Evolutionary conservation across 2,329 filamentous ascomycete species (phyloP).

Genomic region (Trematosphaeria pertusa): DNA sequence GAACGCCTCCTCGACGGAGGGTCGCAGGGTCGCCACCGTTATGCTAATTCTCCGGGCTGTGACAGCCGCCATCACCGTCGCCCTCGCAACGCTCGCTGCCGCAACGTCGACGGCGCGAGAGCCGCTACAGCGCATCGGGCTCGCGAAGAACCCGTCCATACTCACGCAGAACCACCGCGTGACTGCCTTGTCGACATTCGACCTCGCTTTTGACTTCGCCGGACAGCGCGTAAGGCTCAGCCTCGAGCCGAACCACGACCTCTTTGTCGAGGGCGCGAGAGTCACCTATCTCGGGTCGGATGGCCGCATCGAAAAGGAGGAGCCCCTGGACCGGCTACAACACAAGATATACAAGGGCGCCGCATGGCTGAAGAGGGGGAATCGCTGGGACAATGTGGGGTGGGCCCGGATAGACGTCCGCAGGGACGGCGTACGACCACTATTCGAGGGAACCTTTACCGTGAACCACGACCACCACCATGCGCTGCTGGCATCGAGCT

Average conservation of each 20-base stretch:
- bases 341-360: conserved; percentile 87
- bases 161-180: conserved; percentile 80
- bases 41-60: conserved; percentile 39
- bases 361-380: conserved; percentile 76
- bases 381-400: conserved; percentile 82
- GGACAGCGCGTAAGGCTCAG: conserved; percentile 74
- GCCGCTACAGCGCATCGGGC: conserved; percentile 75
- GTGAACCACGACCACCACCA: conserved; percentile 85
- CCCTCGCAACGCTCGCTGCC: conserved; percentile 31
- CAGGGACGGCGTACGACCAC: conserved; percentile 75
- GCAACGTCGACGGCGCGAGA: conserved; percentile 61
- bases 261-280: conserved; percentile 77
- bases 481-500: conserved; percentile 77
- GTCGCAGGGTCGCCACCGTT: conserved; percentile 30
- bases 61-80: conserved; percentile 25
- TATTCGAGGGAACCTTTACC: conserved; percentile 91
- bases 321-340: conserved; percentile 72
- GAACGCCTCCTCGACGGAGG: conserved; percentile 31
- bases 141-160: conserved; percentile 77
- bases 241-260: conserved; percentile 89
- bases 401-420: conserved; percentile 85
- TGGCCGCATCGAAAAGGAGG: conserved; percentile 70
- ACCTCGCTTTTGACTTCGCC: conserved; percentile 78
- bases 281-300: conserved; percentile 76
- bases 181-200: conserved; percentile 81